A percentile compares a stretch with the other conserved stretches of the same genome.
These are phyloP conservation scores for Platismatia glauca DNA, from an alignment of 495 filamentous ascomycete species.

Conservation along the genomic window DNA sequence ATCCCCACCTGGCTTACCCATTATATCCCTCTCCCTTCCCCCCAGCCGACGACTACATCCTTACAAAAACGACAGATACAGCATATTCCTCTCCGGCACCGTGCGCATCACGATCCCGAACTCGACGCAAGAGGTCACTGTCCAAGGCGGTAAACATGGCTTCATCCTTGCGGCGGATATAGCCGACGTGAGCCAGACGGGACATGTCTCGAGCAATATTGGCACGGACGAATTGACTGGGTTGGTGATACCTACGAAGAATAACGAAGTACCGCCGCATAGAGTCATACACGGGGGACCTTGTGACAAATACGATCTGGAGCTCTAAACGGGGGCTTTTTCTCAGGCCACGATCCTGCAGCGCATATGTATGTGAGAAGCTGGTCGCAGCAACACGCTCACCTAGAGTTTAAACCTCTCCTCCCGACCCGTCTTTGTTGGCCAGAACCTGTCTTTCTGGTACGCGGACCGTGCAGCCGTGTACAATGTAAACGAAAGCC, in stretches of 20 bases:
- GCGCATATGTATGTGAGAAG: too few species aligned
- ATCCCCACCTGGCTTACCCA: not conserved
- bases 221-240: not conserved
- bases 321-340: too few species aligned
- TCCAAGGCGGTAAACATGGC: not conserved
- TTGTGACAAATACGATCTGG: not conserved
- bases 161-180: not conserved
- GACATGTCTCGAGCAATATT: not conserved
- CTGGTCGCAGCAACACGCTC: too few species aligned
- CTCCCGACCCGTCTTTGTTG: too few species aligned
- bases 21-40: not conserved
- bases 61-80: not conserved
- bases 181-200: not conserved
- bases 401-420: too few species aligned
- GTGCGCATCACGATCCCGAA: not conserved
- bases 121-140: not conserved
- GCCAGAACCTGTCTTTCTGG: too few species aligned
- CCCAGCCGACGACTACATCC: too few species aligned
- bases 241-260: not conserved
- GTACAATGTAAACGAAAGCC: too few species aligned
- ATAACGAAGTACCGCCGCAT: not conserved
- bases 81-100: not conserved
- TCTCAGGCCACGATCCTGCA: too few species aligned
- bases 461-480: too few species aligned
- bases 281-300: not conserved